Base-by-base conservation (phyloP, 495 filamentous ascomycete species). In the Aspergillus saccharolyticus region DNA sequence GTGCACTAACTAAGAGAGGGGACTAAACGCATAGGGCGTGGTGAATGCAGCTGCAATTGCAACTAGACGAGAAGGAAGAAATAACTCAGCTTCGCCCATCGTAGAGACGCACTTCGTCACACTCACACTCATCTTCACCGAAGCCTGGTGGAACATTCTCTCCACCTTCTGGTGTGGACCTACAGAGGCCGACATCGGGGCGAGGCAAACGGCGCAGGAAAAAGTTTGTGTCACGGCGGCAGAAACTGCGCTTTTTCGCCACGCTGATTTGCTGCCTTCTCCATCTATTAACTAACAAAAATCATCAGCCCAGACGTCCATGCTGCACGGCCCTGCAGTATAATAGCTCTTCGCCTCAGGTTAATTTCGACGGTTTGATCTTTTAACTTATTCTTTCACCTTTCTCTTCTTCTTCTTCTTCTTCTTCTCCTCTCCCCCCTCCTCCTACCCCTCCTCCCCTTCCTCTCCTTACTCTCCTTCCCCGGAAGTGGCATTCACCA, bases 271-370 rank as follows among this genome's bases (percentile, higher is more conserved):
- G 47, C 22, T 28, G 3, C 6, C 22, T 4, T 12, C 15, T 15
- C 47, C 4, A 28, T 15, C 47, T 28, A 50, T 50, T 50, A 50
- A 50, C 47, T 50, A 50, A 50, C 24, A 50, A 50, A 50, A 50
- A 50, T 20, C 24, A 28, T 15, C 22, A 1, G 22, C 22, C 46
- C 46, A 30, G 16, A 15, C 47, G 47, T 50, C 47, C 21, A 50
- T 50, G 47, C 47, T 28, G 28, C 24, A 30, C 22, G 12, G 1
- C 22, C 2, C 47, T 25, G 22, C 10, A 28, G 18, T 20, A 15
- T 19, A 14, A 46, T 46, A 20, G 16, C 22, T 17, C n/a, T 24
- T 22, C 22, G 25, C 44, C 20, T 21, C 20, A 7, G 46, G n/a
- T 21, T 12, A n/a, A 16, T 25, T 25, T 15, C 14, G 33, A 18